A percentile compares a stretch with the other conserved stretches of the same genome.
Conservation (phyloP, 2,329 filamentous ascomycete genomes). For the Drechslerella coelobrocha region DNA sequence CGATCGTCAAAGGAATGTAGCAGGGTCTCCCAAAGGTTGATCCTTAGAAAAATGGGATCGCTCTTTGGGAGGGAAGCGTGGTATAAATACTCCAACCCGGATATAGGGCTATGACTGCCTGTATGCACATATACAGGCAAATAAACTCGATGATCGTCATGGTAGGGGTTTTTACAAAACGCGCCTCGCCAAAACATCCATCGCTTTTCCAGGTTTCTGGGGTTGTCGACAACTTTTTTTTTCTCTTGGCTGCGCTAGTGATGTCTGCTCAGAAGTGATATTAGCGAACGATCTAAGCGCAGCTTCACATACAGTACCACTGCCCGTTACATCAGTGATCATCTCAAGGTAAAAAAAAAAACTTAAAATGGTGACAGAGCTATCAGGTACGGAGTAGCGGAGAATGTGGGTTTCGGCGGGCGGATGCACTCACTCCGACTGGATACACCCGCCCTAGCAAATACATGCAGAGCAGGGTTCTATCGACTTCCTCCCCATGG, state of each 20-base stretch:
- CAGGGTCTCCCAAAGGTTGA: conserved; percentile 18
- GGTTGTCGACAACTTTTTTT: conserved; percentile 15
- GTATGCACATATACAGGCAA: neutral
- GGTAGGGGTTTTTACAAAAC: conserved; percentile 28
- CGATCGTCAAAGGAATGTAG: conserved; percentile 16
- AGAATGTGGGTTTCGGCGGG: conserved; percentile 24
- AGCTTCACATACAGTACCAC: no score
- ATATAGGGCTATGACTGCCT: neutral
- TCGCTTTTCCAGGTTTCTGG: conserved; percentile 22
- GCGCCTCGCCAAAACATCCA: conserved; percentile 33
- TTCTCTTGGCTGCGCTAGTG: conserved; percentile 33
- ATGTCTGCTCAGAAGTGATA: conserved; percentile 6
- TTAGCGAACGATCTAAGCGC: conserved; percentile 19
- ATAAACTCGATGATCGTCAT: conserved; percentile 28
- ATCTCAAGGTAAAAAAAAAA: no score
- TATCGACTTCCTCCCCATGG: conserved; percentile 16
- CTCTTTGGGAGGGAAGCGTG: conserved; percentile 13
- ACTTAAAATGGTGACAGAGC: no score
- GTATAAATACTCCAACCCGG: conserved; percentile 41
- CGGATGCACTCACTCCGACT: conserved; percentile 48
- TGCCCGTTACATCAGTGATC: no score
- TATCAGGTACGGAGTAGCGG: neutral
- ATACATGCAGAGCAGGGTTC: conserved; percentile 39
- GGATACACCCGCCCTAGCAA: conserved; percentile 1
- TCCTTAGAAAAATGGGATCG: conserved; percentile 11